Evolutionary conservation across 306 rosid genomes (phyloP).

Genomic region (Vigna unguiculata): DNA sequence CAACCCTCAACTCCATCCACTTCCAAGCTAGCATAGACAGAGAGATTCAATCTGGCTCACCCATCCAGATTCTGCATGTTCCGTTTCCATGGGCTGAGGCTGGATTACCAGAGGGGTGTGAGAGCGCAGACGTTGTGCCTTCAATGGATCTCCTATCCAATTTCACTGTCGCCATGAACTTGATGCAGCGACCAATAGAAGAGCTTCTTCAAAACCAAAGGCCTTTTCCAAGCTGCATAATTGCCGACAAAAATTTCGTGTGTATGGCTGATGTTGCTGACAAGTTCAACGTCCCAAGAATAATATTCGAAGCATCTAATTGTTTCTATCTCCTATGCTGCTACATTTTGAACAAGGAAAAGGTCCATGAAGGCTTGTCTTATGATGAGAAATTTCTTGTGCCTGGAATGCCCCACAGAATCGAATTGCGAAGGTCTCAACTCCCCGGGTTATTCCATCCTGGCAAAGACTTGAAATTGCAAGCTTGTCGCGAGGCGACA

Average conservation of each 20-base stretch:
- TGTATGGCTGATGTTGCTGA: conserved; percentile 45
- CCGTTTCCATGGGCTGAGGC: conserved; percentile 33
- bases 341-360: neutral
- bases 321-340: conserved; percentile 53
- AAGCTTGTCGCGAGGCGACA: conserved; percentile 6
- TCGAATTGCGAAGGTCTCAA: conserved; percentile 40
- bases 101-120: conserved; percentile 60
- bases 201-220: conserved; percentile 30
- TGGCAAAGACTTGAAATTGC: neutral
- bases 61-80: conserved; percentile 48
- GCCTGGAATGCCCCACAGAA: conserved; percentile 41
- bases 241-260: conserved; percentile 47
- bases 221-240: conserved; percentile 54
- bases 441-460: conserved; percentile 37
- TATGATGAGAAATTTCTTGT: conserved; percentile 39
- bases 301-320: conserved; percentile 50
- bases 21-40: conserved; percentile 42
- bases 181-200: conserved; percentile 52
- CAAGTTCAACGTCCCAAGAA: conserved; percentile 54
- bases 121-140: conserved; percentile 57
- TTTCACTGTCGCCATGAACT: conserved; percentile 47
- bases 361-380: conserved; percentile 29
- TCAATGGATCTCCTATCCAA: conserved; percentile 46
- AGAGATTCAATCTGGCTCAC: conserved; percentile 46
- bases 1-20: conserved; percentile 61